These are phyloP conservation scores for Tylopilus subfusipes DNA, from an alignment of 768 basidiomycete genomes.

Conservation along the genomic window DNA sequence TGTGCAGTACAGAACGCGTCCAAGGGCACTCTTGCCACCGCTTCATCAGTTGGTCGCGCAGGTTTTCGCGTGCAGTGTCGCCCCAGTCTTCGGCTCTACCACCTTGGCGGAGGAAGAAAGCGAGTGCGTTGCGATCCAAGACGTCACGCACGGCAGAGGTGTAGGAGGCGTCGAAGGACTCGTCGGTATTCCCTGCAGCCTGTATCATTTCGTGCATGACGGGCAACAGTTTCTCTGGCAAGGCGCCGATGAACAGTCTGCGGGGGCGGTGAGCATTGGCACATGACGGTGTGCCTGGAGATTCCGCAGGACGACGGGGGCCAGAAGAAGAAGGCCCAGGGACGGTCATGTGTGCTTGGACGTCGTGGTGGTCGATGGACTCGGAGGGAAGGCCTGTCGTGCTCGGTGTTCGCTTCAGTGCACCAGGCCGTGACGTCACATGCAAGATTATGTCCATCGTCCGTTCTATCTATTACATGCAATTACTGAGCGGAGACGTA, in stretches of 20 bases:
- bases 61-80: slow-evolving; percentile 45
- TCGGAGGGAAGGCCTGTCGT: too few species aligned
- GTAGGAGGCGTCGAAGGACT: slow-evolving; percentile 33
- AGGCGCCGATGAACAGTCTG: slow-evolving; percentile 72
- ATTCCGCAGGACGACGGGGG: background rate
- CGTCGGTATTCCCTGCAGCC: slow-evolving; percentile 29
- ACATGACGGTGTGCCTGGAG: background rate
- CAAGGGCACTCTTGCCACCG: slow-evolving; percentile 70
- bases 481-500: slow-evolving; percentile 23
- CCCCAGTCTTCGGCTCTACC: slow-evolving; percentile 68
- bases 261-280: slow-evolving; percentile 34
- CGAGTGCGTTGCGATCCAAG: slow-evolving; percentile 59
- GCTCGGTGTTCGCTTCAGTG: background rate
- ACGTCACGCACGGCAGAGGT: slow-evolving; percentile 31
- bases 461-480: background rate
- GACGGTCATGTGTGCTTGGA: slow-evolving; percentile 9
- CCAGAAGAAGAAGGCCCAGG: slow-evolving; percentile 2
- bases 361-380: background rate
- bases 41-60: slow-evolving; percentile 54
- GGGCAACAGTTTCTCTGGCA: slow-evolving; percentile 60
- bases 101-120: slow-evolving; percentile 61
- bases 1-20: slow-evolving; percentile 44
- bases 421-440: slow-evolving; percentile 24
- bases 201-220: slow-evolving; percentile 33
- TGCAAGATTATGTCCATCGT: background rate